Percentiles rank a stretch among this genome's conserved stretches.
These are phyloP conservation scores for Russula olivacea DNA, from an alignment of 768 basidiomycete genomes.

Conservation along the genomic window DNA sequence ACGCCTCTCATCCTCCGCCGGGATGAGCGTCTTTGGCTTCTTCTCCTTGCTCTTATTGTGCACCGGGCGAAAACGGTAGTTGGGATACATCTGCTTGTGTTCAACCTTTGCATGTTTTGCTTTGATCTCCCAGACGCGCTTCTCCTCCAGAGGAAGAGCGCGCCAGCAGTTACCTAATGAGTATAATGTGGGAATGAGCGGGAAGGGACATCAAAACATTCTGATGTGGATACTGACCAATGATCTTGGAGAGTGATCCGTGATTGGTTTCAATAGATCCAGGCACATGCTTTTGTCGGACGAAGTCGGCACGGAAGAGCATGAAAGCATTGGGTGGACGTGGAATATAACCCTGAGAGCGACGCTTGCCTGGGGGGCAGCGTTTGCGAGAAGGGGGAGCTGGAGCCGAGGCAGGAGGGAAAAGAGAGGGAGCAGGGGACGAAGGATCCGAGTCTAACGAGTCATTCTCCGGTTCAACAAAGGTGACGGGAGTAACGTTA, in stretches of 20 bases:
- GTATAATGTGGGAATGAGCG: not conserved
- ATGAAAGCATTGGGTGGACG: conserved; percentile 38
- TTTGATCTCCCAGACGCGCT: conserved; percentile 63
- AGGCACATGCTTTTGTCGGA: conserved; percentile 44
- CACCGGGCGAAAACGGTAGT: conserved; percentile 47
- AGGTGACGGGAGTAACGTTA: conserved; percentile 53
- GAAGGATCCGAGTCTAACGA: conserved; percentile 32
- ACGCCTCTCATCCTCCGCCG: conserved; percentile 25
- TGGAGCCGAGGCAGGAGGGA: conserved; percentile 47
- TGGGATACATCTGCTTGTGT: conserved; percentile 62
- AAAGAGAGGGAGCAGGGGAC: conserved; percentile 40
- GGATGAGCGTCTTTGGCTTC: conserved; percentile 19
- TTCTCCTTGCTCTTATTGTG: conserved; percentile 45
- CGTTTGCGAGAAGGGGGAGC: conserved; percentile 42
- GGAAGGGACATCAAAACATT: not conserved
- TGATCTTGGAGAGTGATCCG: conserved; percentile 45
- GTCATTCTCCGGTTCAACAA: conserved; percentile 34
- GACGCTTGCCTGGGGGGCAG: conserved; percentile 55
- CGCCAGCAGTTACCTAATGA: conserved; percentile 52
- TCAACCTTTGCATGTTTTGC: conserved; percentile 71
- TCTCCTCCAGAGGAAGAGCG: conserved; percentile 62
- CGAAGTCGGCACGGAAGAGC: conserved; percentile 30
- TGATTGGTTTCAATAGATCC: conserved; percentile 48
- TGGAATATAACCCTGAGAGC: conserved; percentile 43
- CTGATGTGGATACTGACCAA: conserved; percentile 29